Evolutionary conservation across 345 rosid genomes (phyloP).

Genomic region (Lumnitzera littorea): DNA sequence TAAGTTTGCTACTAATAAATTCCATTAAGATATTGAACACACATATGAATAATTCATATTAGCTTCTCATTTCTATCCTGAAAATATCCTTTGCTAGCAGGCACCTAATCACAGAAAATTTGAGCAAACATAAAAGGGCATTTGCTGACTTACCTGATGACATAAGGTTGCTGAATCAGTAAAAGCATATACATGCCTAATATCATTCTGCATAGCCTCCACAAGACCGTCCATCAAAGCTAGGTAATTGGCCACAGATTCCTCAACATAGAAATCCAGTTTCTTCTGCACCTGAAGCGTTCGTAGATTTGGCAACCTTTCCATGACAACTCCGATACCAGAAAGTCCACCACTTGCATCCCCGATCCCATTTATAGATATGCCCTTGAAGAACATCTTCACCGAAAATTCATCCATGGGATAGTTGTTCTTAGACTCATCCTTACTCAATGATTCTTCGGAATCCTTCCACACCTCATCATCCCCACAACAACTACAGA

Average conservation of each 20-base stretch:
- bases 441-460: slow-evolving; percentile 40
- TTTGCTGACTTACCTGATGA: slow-evolving; percentile 49
- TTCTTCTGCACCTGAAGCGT: slow-evolving; percentile 81
- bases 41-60: no score
- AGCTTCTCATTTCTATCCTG: not conserved
- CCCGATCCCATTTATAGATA: slow-evolving; percentile 46
- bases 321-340: slow-evolving; percentile 86
- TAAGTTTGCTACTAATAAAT: not conserved
- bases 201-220: slow-evolving; percentile 54
- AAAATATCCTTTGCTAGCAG: not conserved
- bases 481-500: slow-evolving; percentile 89
- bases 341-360: slow-evolving; percentile 56
- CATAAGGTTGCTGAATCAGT: slow-evolving; percentile 61
- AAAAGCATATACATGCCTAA: slow-evolving; percentile 56
- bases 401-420: slow-evolving; percentile 58
- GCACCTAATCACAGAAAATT: not conserved
- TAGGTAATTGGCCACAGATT: slow-evolving; percentile 73
- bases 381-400: slow-evolving; percentile 82
- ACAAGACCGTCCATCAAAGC: slow-evolving; percentile 84
- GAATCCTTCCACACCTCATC: slow-evolving; percentile 79
- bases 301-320: slow-evolving; percentile 44
- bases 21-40: not conserved
- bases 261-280: slow-evolving; percentile 76
- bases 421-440: slow-evolving; percentile 30
- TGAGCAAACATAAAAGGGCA: not conserved